Evolutionary conservation across 116 monocot genomes (phyloP), one percentile per base, ranked within the genome.

Genomic region (Cymodocea nodosa): DNA sequence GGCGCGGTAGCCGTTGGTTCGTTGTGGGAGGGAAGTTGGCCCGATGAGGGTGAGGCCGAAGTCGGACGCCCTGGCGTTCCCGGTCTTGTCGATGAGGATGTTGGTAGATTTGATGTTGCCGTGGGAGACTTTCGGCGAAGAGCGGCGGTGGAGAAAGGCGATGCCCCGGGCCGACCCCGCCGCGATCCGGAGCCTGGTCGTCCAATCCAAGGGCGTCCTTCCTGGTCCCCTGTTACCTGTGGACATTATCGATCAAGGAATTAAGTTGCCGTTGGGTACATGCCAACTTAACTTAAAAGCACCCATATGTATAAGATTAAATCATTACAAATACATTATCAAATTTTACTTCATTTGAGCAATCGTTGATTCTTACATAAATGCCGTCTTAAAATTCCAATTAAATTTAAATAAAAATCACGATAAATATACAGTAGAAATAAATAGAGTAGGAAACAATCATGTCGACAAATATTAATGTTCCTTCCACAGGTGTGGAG

Each of bases 141-240:
- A 68, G 17, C 63, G 58, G 35, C 53, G 59, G 30, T 95, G 95
- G 67, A 95, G 80, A 83, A 77, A 71, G 23, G 90, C 85, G 20
- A 95, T 74, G 15, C 90, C 90, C 2, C 79, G 71, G 22, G 90
- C 90, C 3, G 90, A 64, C 24, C 73, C 83, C 0, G 69, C 63
- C 6, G 83, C 85, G 48, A 90, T 83, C 49, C 81, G 71, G 56
- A 90, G 44, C n/a, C 94, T 74, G 23, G 76, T 54, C 48, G 73
- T 63, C 94, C 94, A 95, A 23, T 87, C 87, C 49, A 95, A 35
- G 25, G 87, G 90, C 49, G 90, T 87, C 23, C 85, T 63, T 13
- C 94, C 90, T 0, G 94, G 94, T 0, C 90, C 94, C 17, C 94
- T 64, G 68, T 95, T 95, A 3, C 81, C 90, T 94, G 80, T 44